Conservation (phyloP, 1,284 basidiomycete species). For the Lentinus polychrous region DNA sequence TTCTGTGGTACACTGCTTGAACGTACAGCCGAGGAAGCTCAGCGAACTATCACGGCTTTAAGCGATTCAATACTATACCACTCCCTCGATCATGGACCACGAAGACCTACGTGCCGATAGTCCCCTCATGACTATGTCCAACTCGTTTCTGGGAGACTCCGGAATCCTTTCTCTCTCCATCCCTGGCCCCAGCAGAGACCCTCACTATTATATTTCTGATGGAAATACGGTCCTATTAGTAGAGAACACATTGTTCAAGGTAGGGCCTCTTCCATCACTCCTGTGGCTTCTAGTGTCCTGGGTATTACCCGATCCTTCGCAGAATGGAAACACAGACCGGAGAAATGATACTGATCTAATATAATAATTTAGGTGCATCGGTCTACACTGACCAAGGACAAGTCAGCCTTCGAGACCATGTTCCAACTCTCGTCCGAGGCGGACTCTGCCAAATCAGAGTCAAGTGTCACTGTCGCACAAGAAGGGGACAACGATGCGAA, state of each 20-base stretch:
- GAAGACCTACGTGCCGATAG: slow-evolving; percentile 24
- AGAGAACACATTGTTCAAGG: slow-evolving; percentile 59
- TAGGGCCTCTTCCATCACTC: slow-evolving; percentile 24
- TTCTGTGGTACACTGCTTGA: no score
- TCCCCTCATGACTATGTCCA: slow-evolving; percentile 28
- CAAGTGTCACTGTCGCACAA: slow-evolving; percentile 22
- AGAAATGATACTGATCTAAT: neutral
- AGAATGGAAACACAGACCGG: neutral
- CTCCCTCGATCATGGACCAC: slow-evolving; percentile 16
- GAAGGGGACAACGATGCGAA: slow-evolving; percentile 30
- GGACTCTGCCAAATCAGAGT: slow-evolving; percentile 25
- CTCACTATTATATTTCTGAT: slow-evolving; percentile 43
- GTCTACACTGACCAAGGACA: slow-evolving; percentile 27
- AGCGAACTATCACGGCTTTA: no score
- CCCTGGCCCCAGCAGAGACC: slow-evolving; percentile 29
- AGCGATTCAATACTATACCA: neutral
- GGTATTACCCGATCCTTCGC: neutral
- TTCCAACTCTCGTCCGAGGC: slow-evolving; percentile 28
- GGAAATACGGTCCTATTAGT: slow-evolving; percentile 56
- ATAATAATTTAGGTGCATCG: slow-evolving; percentile 23
- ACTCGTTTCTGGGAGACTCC: slow-evolving; percentile 25
- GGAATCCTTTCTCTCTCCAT: slow-evolving; percentile 28
- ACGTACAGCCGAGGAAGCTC: no score
- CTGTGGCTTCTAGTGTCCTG: neutral
- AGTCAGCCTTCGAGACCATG: slow-evolving; percentile 31